Evolutionary conservation across 331 rosid species (phyloP), one percentile per base, ranked within the genome.

Genomic region (Quercus lobata): DNA sequence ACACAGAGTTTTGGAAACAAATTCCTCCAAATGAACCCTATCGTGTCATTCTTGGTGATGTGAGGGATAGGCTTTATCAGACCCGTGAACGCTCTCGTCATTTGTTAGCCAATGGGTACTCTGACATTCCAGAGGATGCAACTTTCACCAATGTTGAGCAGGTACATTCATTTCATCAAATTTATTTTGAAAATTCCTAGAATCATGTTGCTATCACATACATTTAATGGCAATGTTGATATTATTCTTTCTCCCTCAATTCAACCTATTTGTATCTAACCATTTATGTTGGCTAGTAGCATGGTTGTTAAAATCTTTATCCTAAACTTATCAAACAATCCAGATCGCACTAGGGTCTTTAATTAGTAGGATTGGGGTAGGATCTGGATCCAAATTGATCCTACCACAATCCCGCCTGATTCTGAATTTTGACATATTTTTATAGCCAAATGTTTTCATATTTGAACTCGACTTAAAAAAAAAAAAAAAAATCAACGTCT

Each of bases 31-130:
- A 74, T 77, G 99, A 96, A 76, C 99, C 99, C 5, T 96, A 96
- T 82, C 97, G 99, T 75, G 99, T 96, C 65, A 57, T 96, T 62
- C 94, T 96, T 32, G 99, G 98, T 44, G 97, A 93, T 9, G 90
- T 96, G 73, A 90, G 99, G 82, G 98, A 96, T 73, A 96, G 88
- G 91, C 99, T 96, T 44, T 96, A 96, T 80, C 87, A 90, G 58
- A 96, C 99, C 15, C 99, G 99, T 35, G 99, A 96, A 74, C 97
- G 97, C 24, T 89, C 97, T 76, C 99, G 99, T 75, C 89, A 92
- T 87, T 79, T 96, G 81, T 88, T 96, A 52, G 89, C 97, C 76
- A 61, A 84, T 65, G 99, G 99, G 8, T 72, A 84, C 82, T 96
- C 97, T 61, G 99, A 96, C 25, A 92, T 96, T 81, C 93, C 99